These are phyloP conservation scores for Porphyrellus cyaneotinctus DNA, from an alignment of 768 basidiomycete species.

Conservation along the genomic window DNA sequence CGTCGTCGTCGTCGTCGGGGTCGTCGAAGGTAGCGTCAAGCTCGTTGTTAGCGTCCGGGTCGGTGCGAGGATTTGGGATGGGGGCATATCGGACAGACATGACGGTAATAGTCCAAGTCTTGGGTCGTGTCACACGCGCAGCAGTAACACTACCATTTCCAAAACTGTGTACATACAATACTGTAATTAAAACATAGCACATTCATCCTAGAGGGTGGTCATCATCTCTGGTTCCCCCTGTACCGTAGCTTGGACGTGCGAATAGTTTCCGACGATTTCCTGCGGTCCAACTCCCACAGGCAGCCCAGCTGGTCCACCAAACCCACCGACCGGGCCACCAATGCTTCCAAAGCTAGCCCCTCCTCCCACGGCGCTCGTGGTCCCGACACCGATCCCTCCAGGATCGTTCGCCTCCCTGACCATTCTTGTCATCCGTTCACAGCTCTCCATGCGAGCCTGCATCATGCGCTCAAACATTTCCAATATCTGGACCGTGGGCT, in stretches of 20 bases:
- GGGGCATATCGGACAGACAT: slow-evolving; percentile 67
- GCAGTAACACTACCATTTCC: slow-evolving; percentile 9
- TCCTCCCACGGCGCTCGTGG: slow-evolving; percentile 8
- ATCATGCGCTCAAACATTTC: slow-evolving; percentile 70
- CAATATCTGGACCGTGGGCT: slow-evolving; percentile 50
- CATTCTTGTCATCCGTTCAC: slow-evolving; percentile 59
- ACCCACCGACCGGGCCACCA: slow-evolving; percentile 29
- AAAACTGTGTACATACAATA: too few species aligned
- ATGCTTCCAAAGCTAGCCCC: slow-evolving; percentile 19
- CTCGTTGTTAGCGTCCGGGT: slow-evolving; percentile 50
- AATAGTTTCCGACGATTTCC: slow-evolving; percentile 16
- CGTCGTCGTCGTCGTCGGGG: slow-evolving; percentile 61
- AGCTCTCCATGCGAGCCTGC: slow-evolving; percentile 73
- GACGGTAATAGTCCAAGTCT: not conserved
- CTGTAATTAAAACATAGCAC: too few species aligned
- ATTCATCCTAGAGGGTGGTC: slow-evolving; percentile 2
- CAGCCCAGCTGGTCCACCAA: slow-evolving; percentile 27
- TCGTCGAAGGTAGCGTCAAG: slow-evolving; percentile 89
- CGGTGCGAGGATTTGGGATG: slow-evolving; percentile 53
- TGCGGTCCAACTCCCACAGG: slow-evolving; percentile 21
- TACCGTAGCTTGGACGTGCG: slow-evolving; percentile 6
- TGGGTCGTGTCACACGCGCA: not conserved
- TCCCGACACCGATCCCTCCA: slow-evolving; percentile 10
- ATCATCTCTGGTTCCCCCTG: slow-evolving; percentile 14
- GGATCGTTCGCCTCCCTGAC: slow-evolving; percentile 37